Percentiles rank a stretch among this genome's conserved stretches.
Evolutionary conservation across 305 asterid species (phyloP).

Genomic region (Fraxinus ornus): DNA sequence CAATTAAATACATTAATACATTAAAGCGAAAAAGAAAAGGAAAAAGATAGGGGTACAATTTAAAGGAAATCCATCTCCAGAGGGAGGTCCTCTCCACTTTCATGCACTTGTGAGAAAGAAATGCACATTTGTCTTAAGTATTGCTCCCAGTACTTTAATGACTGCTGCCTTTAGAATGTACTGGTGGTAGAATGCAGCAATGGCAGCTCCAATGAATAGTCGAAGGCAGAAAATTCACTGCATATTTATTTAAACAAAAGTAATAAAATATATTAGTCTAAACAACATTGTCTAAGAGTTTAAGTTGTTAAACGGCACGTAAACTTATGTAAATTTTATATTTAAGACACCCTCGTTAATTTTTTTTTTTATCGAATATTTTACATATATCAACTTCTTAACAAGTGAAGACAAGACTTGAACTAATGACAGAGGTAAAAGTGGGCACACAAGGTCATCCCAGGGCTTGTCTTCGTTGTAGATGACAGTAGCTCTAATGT

Average conservation of each 20-base stretch:
- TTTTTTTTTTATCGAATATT: too few species aligned
- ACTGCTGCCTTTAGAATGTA: constrained; percentile 39
- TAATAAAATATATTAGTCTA: not conserved
- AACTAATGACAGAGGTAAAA: not conserved
- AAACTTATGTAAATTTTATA: too few species aligned
- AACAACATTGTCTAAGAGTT: not conserved
- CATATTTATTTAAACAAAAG: not conserved
- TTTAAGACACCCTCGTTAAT: too few species aligned
- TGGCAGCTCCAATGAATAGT: constrained; percentile 60
- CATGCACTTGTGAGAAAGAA: not conserved
- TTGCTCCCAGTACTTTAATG: constrained; percentile 62
- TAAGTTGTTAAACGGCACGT: not conserved
- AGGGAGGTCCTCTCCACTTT: not conserved
- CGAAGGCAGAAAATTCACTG: constrained; percentile 74
- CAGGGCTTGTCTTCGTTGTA: not conserved
- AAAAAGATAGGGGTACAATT: not conserved
- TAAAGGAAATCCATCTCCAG: not conserved
- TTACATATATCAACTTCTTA: too few species aligned
- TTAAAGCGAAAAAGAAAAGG: not conserved
- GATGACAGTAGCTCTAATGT: too few species aligned
- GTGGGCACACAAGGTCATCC: constrained; percentile 35
- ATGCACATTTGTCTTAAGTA: constrained; percentile 15
- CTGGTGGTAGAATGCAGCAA: constrained; percentile 55
- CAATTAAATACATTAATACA: not conserved
- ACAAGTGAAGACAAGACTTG: not conserved